phyloP scores from a whole-genome alignment of 2,329 filamentous ascomycete genomes.

The Beauveria bassiana region DNA sequence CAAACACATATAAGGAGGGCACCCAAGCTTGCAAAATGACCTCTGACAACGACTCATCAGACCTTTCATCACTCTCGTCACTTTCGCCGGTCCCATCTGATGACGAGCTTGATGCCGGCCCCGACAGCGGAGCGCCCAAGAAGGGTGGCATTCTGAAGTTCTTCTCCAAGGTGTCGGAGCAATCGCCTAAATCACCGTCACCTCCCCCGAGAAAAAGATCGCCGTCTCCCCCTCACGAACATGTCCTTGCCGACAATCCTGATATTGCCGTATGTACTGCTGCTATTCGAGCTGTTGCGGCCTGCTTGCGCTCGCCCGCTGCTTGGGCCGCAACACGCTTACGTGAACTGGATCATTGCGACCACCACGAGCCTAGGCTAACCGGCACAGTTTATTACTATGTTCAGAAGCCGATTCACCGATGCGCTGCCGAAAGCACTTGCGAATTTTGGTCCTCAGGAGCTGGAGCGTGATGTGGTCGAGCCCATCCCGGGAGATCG shows the following conservation, averaged over 20 bases:
- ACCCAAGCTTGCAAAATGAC: constrained; percentile 38
- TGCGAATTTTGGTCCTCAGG: constrained; percentile 86
- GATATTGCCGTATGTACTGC: constrained; percentile 75
- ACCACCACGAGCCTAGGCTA: constrained; percentile 20
- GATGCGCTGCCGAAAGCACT: constrained; percentile 84
- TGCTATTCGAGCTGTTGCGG: neutral
- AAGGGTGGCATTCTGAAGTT: constrained; percentile 59
- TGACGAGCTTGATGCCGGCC: constrained; percentile 42
- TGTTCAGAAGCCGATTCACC: constrained; percentile 91
- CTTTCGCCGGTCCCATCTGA: constrained; percentile 37
- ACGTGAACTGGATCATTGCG: constrained; percentile 31
- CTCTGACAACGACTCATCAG: constrained; percentile 54
- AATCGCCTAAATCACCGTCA: constrained; percentile 48
- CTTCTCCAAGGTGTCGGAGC: constrained; percentile 51
- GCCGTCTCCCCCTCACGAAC: constrained; percentile 84
- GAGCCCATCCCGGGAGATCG: constrained; percentile 74
- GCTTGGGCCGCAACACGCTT: neutral
- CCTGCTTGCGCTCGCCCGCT: neutral
- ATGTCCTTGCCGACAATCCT: constrained; percentile 79
- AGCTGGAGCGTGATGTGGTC: constrained; percentile 80
- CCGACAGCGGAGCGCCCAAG: constrained; percentile 28
- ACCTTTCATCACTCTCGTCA: constrained; percentile 52
- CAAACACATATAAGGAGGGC: constrained; percentile 22
- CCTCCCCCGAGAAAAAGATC: constrained; percentile 70
- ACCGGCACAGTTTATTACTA: constrained; percentile 77